phyloP scores from a whole-genome alignment of 1,139 yeast species.

The Candida labiduridarum region DNA sequence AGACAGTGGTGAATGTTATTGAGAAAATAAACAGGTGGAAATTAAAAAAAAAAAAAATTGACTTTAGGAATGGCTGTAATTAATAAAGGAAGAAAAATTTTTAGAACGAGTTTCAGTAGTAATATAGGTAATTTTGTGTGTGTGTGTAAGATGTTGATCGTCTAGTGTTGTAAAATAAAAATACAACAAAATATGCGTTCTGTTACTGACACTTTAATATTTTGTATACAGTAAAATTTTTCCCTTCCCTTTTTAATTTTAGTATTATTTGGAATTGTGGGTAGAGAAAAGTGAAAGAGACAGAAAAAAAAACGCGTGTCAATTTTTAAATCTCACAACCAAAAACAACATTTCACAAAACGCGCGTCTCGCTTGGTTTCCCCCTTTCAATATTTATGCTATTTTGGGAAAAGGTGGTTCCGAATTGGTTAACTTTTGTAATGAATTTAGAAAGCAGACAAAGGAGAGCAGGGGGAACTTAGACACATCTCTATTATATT shows the following conservation, averaged over 20 bases:
- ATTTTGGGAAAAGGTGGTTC: not conserved
- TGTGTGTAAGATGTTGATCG: not conserved
- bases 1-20: too few relatives aligned
- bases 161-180: not conserved
- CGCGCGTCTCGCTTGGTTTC: not conserved
- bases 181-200: not conserved
- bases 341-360: not conserved
- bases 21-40: not conserved
- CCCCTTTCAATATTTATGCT: slow-evolving; percentile 7
- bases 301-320: slow-evolving; percentile 5
- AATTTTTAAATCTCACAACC: slow-evolving; percentile 1
- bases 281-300: not conserved
- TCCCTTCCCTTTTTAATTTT: not conserved
- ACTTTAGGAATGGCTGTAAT: not conserved
- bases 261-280: not conserved
- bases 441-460: not conserved
- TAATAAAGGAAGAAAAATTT: slow-evolving; percentile 1
- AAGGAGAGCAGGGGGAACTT: too few relatives aligned
- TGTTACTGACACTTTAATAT: not conserved
- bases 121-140: not conserved
- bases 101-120: not conserved
- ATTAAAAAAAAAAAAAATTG: not conserved
- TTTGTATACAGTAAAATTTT: not conserved
- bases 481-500: too few relatives aligned
- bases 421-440: not conserved